These are phyloP conservation scores for Nakaseomyces bracarensis DNA, from an alignment of 1,139 yeast species.

Conservation along the genomic window DNA sequence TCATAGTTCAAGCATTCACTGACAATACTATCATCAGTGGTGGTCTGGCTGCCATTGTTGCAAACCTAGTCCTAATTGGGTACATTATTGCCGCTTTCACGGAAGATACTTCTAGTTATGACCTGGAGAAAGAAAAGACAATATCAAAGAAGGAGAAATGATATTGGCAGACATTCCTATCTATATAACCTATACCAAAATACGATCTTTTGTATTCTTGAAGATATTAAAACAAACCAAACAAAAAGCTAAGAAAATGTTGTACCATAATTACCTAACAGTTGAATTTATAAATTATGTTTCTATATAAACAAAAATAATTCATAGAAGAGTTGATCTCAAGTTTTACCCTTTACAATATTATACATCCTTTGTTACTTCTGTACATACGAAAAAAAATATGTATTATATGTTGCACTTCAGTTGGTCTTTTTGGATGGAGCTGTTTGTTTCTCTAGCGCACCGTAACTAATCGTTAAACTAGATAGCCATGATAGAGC, in stretches of 20 bases:
- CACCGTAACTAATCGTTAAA: slow-evolving; percentile 57
- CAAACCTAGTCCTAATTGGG: slow-evolving; percentile 78
- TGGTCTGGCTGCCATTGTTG: slow-evolving; percentile 80
- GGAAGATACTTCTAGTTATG: slow-evolving; percentile 52
- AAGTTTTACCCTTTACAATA: no score
- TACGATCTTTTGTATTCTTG: no score
- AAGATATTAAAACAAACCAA: no score
- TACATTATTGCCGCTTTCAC: slow-evolving; percentile 80
- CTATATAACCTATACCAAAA: no score
- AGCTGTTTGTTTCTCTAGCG: slow-evolving; percentile 60
- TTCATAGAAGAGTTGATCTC: no score
- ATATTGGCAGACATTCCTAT: not conserved
- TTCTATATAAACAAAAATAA: no score
- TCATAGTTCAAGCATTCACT: slow-evolving; percentile 47
- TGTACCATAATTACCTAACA: no score
- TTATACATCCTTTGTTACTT: no score
- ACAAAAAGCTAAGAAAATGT: no score
- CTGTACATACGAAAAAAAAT: not conserved
- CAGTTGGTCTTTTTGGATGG: slow-evolving; percentile 51
- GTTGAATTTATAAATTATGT: no score
- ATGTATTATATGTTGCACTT: not conserved
- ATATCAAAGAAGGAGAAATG: slow-evolving; percentile 3
- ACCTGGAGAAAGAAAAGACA: not conserved
- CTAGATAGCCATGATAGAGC: slow-evolving; percentile 58
- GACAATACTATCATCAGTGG: slow-evolving; percentile 71